Evolutionary conservation across 805 yeast species (phyloP).

Genomic region (Pichia membranifaciens): DNA sequence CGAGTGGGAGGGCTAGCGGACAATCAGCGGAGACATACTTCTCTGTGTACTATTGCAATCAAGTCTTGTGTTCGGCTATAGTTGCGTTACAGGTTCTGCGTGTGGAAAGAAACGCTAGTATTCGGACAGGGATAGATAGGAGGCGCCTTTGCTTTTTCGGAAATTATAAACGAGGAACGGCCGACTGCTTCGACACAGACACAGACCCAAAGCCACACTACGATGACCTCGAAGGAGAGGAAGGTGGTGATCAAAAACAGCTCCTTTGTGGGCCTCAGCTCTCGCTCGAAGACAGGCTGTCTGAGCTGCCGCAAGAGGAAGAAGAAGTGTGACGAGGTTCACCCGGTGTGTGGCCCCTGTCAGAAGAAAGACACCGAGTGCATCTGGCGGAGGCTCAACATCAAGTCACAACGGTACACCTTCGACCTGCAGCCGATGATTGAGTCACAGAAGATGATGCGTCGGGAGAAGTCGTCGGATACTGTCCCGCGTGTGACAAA

Average conservation of each 20-base stretch:
- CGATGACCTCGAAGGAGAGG: not conserved
- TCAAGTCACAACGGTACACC: conserved; percentile 8
- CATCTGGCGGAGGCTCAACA: conserved; percentile 19
- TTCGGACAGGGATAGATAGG: too few species aligned
- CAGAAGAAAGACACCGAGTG: conserved; percentile 28
- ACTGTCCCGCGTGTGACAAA: not conserved
- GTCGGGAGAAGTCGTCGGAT: not conserved
- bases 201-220: too few species aligned
- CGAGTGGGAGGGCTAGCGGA: too few species aligned
- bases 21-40: too few species aligned
- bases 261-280: conserved; percentile 29
- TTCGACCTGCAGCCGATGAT: conserved; percentile 16
- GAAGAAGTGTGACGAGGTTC: conserved; percentile 45
- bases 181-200: too few species aligned
- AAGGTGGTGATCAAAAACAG: conserved; percentile 7
- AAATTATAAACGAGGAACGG: too few species aligned
- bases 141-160: too few species aligned
- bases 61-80: too few species aligned
- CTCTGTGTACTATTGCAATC: too few species aligned
- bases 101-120: too few species aligned
- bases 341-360: conserved; percentile 44
- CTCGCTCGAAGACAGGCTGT: conserved; percentile 37
- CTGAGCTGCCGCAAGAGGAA: conserved; percentile 37
- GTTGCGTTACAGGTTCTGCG: too few species aligned
- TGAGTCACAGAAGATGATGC: conserved; percentile 18